phyloP scores from a whole-genome alignment of 345 rosid species.

The Viola odorata region DNA sequence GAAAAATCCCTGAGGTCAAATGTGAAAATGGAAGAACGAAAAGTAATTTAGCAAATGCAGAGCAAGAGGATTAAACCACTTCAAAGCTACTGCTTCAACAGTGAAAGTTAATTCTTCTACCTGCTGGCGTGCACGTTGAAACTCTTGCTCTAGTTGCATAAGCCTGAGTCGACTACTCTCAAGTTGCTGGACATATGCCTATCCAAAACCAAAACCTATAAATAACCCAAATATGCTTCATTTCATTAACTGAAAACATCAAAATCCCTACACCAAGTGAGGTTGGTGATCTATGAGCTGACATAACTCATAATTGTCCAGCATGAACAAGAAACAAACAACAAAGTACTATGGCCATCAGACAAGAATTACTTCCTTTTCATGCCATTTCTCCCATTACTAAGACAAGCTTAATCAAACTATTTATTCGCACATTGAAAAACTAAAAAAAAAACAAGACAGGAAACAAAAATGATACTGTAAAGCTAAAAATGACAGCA shows the following conservation, averaged over 20 bases:
- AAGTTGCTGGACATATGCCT: conserved; percentile 96
- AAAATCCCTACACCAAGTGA: neutral
- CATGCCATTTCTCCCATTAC: too few relatives aligned
- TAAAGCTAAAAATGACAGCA: neutral
- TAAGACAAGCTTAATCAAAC: neutral
- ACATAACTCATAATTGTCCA: too few relatives aligned
- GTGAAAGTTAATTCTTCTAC: conserved; percentile 17
- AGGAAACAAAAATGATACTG: neutral
- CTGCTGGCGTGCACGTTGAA: conserved; percentile 76
- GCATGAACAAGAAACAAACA: too few relatives aligned
- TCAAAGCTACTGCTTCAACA: neutral
- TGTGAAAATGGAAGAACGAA: neutral
- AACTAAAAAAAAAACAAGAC: neutral
- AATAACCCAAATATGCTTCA: conserved; percentile 33
- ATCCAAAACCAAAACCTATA: conserved; percentile 46
- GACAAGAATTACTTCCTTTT: too few relatives aligned
- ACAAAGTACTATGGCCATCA: too few relatives aligned
- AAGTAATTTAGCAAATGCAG: neutral
- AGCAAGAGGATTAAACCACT: neutral
- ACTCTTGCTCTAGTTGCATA: conserved; percentile 76
- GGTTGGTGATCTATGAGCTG: neutral
- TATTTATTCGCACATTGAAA: neutral
- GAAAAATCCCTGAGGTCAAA: conserved; percentile 43
- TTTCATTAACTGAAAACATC: conserved; percentile 13
- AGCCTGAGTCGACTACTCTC: conserved; percentile 67